phyloP scores from a whole-genome alignment of 805 yeast species.

The Ogataea minuta region DNA sequence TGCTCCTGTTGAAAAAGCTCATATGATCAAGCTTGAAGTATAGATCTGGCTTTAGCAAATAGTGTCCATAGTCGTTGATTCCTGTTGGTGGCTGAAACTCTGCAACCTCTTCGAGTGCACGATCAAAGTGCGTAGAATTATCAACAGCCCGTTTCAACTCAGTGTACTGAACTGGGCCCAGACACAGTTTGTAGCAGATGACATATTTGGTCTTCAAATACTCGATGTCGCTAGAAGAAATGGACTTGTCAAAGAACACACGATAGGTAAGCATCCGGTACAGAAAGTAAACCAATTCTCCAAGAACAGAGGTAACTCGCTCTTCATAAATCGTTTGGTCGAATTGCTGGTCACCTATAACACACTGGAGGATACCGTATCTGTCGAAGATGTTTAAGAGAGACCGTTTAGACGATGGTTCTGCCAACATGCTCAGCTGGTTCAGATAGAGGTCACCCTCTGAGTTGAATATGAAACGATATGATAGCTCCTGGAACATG shows the following conservation, averaged over 20 bases:
- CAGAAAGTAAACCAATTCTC: constrained; percentile 42
- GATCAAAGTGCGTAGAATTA: constrained; percentile 44
- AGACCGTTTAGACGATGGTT: constrained; percentile 35
- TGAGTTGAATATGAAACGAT: constrained; percentile 21
- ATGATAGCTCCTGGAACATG: constrained; percentile 21
- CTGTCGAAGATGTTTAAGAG: constrained; percentile 46
- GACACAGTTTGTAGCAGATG: constrained; percentile 50
- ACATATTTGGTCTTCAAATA: constrained; percentile 34
- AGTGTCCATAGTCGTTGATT: constrained; percentile 64
- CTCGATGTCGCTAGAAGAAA: constrained; percentile 16
- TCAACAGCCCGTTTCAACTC: constrained; percentile 35
- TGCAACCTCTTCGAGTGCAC: constrained; percentile 54
- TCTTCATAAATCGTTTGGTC: constrained; percentile 46
- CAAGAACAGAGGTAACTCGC: constrained; percentile 42
- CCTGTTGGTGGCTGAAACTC: constrained; percentile 65
- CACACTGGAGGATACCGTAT: constrained; percentile 48
- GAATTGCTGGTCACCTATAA: constrained; percentile 18
- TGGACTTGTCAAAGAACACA: constrained; percentile 25
- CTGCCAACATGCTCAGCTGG: constrained; percentile 42
- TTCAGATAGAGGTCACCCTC: constrained; percentile 45
- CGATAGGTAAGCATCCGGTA: constrained; percentile 42
- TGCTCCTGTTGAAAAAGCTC: constrained; percentile 44
- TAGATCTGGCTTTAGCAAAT: constrained; percentile 49
- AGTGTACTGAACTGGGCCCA: constrained; percentile 55
- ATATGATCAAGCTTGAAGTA: constrained; percentile 58